Evolutionary conservation across 768 basidiomycete genomes (phyloP).

Genomic region (Boletus speciosus): DNA sequence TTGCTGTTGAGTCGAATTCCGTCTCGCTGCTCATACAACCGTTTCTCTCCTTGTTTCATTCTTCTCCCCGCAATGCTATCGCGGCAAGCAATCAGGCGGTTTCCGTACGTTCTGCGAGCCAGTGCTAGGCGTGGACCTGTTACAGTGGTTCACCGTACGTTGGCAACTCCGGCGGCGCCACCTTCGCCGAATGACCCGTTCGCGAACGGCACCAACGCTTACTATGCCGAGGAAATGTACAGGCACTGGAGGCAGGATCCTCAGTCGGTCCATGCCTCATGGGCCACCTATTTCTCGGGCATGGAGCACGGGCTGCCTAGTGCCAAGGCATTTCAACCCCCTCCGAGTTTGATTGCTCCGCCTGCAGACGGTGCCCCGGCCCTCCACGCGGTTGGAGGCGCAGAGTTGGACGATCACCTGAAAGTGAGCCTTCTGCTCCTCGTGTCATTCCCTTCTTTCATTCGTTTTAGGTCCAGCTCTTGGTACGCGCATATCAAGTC

Average conservation of each 20-base stretch:
- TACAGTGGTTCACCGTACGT: constrained; percentile 25
- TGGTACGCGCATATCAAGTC: constrained; percentile 98
- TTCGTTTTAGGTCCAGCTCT: constrained; percentile 78
- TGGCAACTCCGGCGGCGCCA: constrained; percentile 48
- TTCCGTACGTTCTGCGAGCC: constrained; percentile 30
- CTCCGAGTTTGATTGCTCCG: constrained; percentile 67
- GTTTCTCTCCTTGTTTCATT: not conserved
- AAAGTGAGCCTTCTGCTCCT: constrained; percentile 54
- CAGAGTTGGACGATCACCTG: constrained; percentile 87
- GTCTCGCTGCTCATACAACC: not conserved
- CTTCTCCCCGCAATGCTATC: constrained; percentile 31
- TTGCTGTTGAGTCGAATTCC: not conserved
- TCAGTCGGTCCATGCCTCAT: constrained; percentile 87
- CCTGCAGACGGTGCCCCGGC: constrained; percentile 80
- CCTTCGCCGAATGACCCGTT: constrained; percentile 83
- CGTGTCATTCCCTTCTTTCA: constrained; percentile 1
- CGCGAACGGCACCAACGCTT: constrained; percentile 91
- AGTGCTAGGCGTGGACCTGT: constrained; percentile 16
- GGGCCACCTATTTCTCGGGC: constrained; percentile 92
- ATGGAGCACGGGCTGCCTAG: constrained; percentile 84
- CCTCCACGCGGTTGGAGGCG: constrained; percentile 62
- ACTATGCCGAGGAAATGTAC: constrained; percentile 98
- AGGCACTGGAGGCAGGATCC: constrained; percentile 88
- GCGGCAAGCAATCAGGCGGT: constrained; percentile 36
- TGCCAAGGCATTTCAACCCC: constrained; percentile 78